Evolutionary conservation across 306 rosid species (phyloP), one percentile per base, ranked within the genome.

Genomic region (Rubus parviflorus): DNA sequence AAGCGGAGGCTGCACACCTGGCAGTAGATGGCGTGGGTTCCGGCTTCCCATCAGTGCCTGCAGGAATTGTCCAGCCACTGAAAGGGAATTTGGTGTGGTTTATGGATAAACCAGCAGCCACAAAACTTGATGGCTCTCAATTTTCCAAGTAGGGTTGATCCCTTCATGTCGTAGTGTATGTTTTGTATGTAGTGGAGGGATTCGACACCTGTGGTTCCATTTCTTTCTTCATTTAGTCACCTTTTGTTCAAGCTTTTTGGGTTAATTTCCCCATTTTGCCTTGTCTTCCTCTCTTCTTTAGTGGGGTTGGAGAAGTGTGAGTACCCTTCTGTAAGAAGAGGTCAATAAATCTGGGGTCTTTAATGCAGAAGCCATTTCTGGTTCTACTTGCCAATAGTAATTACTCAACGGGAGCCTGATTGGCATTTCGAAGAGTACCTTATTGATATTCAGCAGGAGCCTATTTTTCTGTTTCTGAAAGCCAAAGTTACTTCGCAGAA

Each of bases 81-180:
- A 83, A 37, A 38, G 97, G 99, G 74, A 96, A 90, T 85, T 69
- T 93, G 84, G 90, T 80, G 64, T 96, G 99, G 99, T 96, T 96
- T 87, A 84, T 96, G 91, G 99, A 96, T 75, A 90, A 81, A 68
- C 82, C 77, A 38, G 96, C 99, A 62, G 96, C 99, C 79, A 88
- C 90, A 48, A 91, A 96, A 83, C 97, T 96, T 53, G 86, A 88
- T 41, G 81, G 83, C 54, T 84, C 79, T 80, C 81, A 86, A 76
- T 85, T 85, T 80, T 85, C 85, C 37, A 83, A 83, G 49, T 89
- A 90, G 90, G 79, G 74, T 83, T 64, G 35, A 76, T 77, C 77
- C 49, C 42, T 75, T 67, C 73, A 23, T 74, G 82, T 48, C 37
- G 16, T 80, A 75, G 63, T 84, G 87, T 83, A 82, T 87, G 89